phyloP scores from a whole-genome alignment of 2,329 filamentous ascomycete species.

The Chaetomium olivaceum region DNA sequence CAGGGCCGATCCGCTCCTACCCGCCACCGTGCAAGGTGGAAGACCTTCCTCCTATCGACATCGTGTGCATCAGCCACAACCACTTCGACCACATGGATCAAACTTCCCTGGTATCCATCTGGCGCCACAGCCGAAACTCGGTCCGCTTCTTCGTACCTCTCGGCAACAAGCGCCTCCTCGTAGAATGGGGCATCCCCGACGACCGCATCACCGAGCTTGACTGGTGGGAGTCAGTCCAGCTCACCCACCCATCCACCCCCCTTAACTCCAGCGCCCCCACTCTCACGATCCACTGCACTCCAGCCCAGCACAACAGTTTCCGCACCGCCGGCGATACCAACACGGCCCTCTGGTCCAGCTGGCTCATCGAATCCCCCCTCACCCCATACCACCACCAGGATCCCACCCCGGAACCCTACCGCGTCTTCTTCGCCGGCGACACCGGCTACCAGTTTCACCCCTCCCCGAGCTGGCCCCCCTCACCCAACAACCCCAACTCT shows the following conservation, averaged over 20 bases:
- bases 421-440: conserved; percentile 68
- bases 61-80: conserved; percentile 55
- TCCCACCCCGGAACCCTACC: conserved; percentile 40
- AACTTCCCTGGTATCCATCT: conserved; percentile 45
- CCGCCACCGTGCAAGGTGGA: conserved; percentile 51
- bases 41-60: conserved; percentile 53
- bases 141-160: conserved; percentile 67
- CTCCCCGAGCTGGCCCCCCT: conserved; percentile 31
- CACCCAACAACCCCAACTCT: conserved; percentile 16
- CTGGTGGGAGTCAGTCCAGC: conserved; percentile 70
- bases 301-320: conserved; percentile 67
- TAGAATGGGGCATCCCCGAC: conserved; percentile 51
- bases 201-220: conserved; percentile 68
- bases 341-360: conserved; percentile 68
- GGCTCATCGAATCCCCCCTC: conserved; percentile 52
- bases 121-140: conserved; percentile 38
- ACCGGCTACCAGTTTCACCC: conserved; percentile 59
- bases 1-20: conserved; percentile 54
- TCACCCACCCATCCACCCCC: conserved; percentile 37
- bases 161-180: conserved; percentile 67
- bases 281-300: conserved; percentile 64
- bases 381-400: background rate
- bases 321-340: conserved; percentile 59
- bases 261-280: conserved; percentile 26
- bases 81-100: conserved; percentile 58